These are phyloP conservation scores for Trichoderma sp. DNA, from an alignment of 2,329 filamentous ascomycete species.

Conservation along the genomic window DNA sequence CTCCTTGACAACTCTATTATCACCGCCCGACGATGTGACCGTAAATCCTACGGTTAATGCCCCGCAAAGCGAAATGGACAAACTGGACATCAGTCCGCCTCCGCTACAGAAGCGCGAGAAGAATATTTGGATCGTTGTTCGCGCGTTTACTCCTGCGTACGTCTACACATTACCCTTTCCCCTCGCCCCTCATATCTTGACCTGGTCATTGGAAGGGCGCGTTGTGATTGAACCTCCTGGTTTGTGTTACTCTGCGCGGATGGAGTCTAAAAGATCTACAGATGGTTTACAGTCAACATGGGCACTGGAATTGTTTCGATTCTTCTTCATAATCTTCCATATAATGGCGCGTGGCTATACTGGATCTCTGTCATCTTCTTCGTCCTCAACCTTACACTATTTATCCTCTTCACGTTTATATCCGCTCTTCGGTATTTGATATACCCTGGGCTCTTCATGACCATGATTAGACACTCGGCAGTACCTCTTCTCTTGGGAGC, in stretches of 20 bases:
- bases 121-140: neutral
- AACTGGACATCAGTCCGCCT: neutral
- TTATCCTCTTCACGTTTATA: neutral
- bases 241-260: neutral
- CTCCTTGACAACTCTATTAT: neutral
- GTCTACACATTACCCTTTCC: neutral
- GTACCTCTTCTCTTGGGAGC: neutral
- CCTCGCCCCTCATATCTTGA: neutral
- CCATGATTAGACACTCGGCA: neutral
- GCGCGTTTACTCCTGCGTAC: neutral
- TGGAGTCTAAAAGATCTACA: neutral
- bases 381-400: neutral
- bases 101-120: neutral
- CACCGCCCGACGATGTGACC: neutral
- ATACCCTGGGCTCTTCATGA: neutral
- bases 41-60: neutral
- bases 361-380: neutral
- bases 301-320: constrained; percentile 7
- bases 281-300: constrained; percentile 9
- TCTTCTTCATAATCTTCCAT: constrained; percentile 7
- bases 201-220: neutral
- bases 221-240: neutral
- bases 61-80: neutral
- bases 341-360: neutral
- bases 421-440: neutral